Conservation (phyloP, 2,329 filamentous ascomycete species). For the Monosporascus sp. region DNA sequence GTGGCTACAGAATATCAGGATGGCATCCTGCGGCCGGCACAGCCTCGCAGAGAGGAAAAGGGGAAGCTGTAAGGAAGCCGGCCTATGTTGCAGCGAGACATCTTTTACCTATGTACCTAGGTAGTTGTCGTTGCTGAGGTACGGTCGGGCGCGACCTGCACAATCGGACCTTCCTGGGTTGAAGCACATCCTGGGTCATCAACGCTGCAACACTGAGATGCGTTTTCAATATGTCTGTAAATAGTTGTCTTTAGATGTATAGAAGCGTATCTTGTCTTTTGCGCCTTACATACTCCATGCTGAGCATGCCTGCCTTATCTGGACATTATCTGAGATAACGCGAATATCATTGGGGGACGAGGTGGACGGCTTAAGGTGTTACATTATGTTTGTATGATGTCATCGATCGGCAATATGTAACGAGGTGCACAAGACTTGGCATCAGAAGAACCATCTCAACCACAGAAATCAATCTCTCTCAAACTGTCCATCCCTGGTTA, state of each 20-base stretch:
- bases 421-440: background rate
- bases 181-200: too few relatives aligned
- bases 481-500: background rate
- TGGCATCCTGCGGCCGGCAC: conserved; percentile 34
- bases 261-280: too few relatives aligned
- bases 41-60: conserved; percentile 12
- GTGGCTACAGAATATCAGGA: conserved; percentile 52
- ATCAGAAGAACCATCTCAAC: background rate
- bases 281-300: too few relatives aligned
- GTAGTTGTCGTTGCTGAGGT: too few relatives aligned
- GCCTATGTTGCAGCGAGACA: too few relatives aligned
- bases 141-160: too few relatives aligned
- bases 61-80: conserved; percentile 18
- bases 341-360: background rate
- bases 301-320: too few relatives aligned
- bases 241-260: too few relatives aligned
- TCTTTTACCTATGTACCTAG: too few relatives aligned
- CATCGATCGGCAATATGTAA: conserved; percentile 1
- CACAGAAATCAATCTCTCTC: background rate
- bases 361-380: background rate
- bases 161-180: too few relatives aligned
- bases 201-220: too few relatives aligned
- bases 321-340: background rate
- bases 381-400: conserved; percentile 10
- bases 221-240: too few relatives aligned